phyloP scores from a whole-genome alignment of 352 stramenopile genomes.

The Achlya hypogyna region DNA sequence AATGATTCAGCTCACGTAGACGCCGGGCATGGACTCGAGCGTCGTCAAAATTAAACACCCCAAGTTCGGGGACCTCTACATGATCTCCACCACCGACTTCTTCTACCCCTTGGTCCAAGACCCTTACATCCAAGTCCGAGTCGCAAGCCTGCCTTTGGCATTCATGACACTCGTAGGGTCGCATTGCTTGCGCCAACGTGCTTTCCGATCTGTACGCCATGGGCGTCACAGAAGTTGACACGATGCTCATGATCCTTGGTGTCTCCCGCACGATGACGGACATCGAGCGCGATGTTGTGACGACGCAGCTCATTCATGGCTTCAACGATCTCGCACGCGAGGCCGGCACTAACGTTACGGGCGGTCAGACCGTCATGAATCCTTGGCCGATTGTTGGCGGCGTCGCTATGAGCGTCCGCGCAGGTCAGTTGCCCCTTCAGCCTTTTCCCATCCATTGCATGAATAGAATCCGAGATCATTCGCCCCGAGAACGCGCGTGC shows the following conservation, averaged over 20 bases:
- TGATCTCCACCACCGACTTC: conserved; percentile 93
- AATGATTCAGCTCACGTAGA: conserved; percentile 22
- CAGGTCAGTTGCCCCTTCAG: conserved; percentile 28
- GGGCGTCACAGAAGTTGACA: conserved; percentile 90
- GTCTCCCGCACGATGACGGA: conserved; percentile 89
- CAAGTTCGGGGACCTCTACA: conserved; percentile 60
- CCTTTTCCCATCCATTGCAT: conserved; percentile 26
- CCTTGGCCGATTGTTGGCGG: conserved; percentile 93
- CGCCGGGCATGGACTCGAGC: conserved; percentile 83
- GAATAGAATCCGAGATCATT: conserved; percentile 72
- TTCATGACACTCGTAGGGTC: conserved; percentile 38
- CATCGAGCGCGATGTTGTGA: conserved; percentile 87
- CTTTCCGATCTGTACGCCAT: conserved; percentile 93
- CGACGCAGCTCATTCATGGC: conserved; percentile 88
- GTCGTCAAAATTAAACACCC: conserved; percentile 84
- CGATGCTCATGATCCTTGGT: conserved; percentile 92
- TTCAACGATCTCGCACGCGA: conserved; percentile 87
- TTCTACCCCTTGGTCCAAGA: conserved; percentile 94
- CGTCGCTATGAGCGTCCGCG: conserved; percentile 84
- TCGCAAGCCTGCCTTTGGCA: background rate
- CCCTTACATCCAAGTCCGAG: conserved; percentile 70
- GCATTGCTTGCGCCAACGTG: conserved; percentile 93
- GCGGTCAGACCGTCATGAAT: conserved; percentile 94
- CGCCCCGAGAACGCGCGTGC: conserved; percentile 79
- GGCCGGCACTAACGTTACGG: conserved; percentile 87